Conservation (phyloP, 2,329 filamentous ascomycete species). For the Ophiostoma sp. region DNA sequence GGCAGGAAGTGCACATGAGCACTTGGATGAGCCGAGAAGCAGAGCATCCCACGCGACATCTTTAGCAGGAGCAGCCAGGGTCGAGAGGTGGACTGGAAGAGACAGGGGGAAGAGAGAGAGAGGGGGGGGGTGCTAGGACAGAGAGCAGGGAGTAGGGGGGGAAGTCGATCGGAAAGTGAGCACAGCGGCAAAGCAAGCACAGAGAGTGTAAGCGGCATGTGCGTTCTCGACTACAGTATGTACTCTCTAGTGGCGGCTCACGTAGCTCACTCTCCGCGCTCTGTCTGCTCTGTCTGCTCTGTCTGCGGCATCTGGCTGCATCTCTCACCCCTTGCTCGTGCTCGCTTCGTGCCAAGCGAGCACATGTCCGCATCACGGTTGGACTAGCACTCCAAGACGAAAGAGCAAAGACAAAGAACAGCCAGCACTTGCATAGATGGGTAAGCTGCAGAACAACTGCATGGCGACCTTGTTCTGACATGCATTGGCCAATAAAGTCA, state of each 20-base stretch:
- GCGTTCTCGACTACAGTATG: background rate
- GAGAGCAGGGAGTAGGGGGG: background rate
- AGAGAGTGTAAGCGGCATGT: too few relatives aligned
- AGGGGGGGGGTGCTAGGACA: background rate
- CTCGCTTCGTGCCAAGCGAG: background rate
- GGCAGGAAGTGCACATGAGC: background rate
- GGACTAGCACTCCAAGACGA: background rate
- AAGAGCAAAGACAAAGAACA: slow-evolving; percentile 1
- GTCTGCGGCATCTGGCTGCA: background rate
- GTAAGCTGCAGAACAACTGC: background rate
- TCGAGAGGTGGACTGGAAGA: background rate
- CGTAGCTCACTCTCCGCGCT: too few relatives aligned
- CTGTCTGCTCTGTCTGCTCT: too few relatives aligned
- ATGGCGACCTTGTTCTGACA: background rate
- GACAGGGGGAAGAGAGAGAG: background rate
- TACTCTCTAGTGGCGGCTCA: too few relatives aligned
- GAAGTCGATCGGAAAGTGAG: background rate
- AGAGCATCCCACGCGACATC: background rate
- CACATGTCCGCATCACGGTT: too few relatives aligned
- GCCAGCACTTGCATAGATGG: too few relatives aligned
- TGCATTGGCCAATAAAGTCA: slow-evolving; percentile 25
- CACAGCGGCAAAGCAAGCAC: background rate
- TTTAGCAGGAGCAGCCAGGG: background rate
- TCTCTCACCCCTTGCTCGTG: background rate
- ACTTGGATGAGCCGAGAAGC: background rate